Base-by-base conservation (phyloP, 2,329 filamentous ascomycete species). In the Basipetospora sp. region DNA sequence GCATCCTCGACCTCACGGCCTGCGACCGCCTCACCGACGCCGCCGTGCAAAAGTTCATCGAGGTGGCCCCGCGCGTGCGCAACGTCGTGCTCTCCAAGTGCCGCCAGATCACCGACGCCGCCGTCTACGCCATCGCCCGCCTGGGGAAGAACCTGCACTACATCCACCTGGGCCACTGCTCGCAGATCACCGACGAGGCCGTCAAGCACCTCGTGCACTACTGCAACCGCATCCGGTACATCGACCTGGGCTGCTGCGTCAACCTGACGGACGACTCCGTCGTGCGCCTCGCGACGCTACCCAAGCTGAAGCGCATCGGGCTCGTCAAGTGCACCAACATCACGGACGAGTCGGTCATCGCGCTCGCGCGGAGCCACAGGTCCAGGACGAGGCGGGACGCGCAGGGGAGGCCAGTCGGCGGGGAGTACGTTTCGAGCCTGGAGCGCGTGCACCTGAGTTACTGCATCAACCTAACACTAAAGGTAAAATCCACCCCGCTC, bases 361-460 rank as follows among this genome's bases (percentile, higher is more conserved):
- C 85, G 15, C 65, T 96, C 45, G 86, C 88, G 6, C 76, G 77
- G 46, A 78, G 74, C 42, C 66, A 65, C 34, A 64, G 69, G 13
- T 58, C 62, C 8, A 58, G 68, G 4, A 57, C 63, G 14, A 61
- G 67, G 16, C 60, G 65, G 41, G 68, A 71, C 42, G 55, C 57
- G 36, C 62, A 57, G 9, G 67, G 64, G 8, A 61, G 62, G 48
- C 58, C 55, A 41, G 56, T 62, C 43, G 63, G 55, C 34, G 67
- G 63, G 47, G 73, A 63, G 44, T 74, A 63, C 38, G 64, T 65
- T 41, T 65, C 69, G 41, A 87, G 80, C 50, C 63, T 98, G 18
- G 90, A 98, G 62, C 73, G 90, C 47, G 90, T 98, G 8, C 90
- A 98, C 64, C 69, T 98, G 28, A 94, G 87, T 57, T 96, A 98